These are phyloP conservation scores for Stygiomarasmius scandens DNA, from an alignment of 1,284 basidiomycete genomes.

Conservation along the genomic window DNA sequence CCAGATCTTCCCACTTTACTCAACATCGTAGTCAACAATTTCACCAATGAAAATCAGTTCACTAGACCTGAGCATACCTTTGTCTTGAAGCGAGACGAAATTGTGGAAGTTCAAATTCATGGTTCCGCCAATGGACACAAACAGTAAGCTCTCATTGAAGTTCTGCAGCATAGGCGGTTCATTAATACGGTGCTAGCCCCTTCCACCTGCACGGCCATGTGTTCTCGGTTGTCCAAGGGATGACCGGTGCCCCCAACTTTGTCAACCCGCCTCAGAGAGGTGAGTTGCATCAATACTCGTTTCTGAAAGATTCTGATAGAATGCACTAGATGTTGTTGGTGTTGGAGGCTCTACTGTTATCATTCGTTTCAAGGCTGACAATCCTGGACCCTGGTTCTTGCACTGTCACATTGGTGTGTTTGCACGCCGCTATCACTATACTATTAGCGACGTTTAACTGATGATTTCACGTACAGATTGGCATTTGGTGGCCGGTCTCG, in stretches of 20 bases:
- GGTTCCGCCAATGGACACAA: constrained; percentile 27
- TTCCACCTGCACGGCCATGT: constrained; percentile 24
- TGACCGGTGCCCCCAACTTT: constrained; percentile 15
- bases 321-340: constrained; percentile 16
- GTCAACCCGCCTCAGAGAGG: constrained; percentile 22
- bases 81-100: constrained; percentile 28
- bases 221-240: constrained; percentile 17
- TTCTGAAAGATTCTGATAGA: neutral
- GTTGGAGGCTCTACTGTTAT: constrained; percentile 13
- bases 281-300: neutral
- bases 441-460: neutral
- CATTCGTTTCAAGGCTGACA: constrained; percentile 22
- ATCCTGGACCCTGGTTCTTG: constrained; percentile 23
- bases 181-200: constrained; percentile 23
- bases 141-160: neutral
- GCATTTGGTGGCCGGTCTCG: constrained; percentile 34
- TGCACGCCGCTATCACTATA: too few relatives aligned
- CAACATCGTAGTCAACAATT: constrained; percentile 35
- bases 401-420: constrained; percentile 16
- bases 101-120: constrained; percentile 35
- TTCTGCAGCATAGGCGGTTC: neutral
- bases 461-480: constrained; percentile 11
- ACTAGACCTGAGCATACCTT: constrained; percentile 32
- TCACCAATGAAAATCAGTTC: constrained; percentile 23
- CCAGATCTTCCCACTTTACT: constrained; percentile 38